Conservation (phyloP, 352 stramenopile genomes). For the Globisporangium megalacanthum region DNA sequence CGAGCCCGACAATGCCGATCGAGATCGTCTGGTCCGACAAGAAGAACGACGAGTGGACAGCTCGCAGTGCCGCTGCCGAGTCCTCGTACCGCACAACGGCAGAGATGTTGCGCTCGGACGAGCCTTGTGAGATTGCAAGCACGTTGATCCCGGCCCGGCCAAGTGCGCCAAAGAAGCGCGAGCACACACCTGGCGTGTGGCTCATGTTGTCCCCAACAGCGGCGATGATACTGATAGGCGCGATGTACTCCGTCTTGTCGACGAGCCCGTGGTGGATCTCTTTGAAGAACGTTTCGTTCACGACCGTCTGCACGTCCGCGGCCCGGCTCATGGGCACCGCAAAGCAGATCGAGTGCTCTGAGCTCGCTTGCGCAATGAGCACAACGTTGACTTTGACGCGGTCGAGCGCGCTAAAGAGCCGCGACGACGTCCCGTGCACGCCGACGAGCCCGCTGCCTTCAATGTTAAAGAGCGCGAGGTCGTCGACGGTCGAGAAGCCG, state of each 20-base stretch:
- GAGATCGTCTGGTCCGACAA: slow-evolving; percentile 91
- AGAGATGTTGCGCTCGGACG: slow-evolving; percentile 93
- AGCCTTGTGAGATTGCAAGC: slow-evolving; percentile 93
- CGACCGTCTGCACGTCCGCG: slow-evolving; percentile 58
- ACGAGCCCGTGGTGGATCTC: slow-evolving; percentile 83
- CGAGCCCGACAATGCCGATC: slow-evolving; percentile 88
- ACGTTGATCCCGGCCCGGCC: slow-evolving; percentile 94
- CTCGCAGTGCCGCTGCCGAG: slow-evolving; percentile 88
- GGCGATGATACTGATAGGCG: slow-evolving; percentile 93
- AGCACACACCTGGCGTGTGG: slow-evolving; percentile 87
- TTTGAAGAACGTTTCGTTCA: slow-evolving; percentile 86
- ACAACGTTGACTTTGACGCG: slow-evolving; percentile 91
- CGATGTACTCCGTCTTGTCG: slow-evolving; percentile 78
- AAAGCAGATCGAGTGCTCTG: slow-evolving; percentile 95
- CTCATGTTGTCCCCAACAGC: slow-evolving; percentile 95
- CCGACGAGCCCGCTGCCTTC: slow-evolving; percentile 95
- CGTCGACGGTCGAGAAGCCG: slow-evolving; percentile 92
- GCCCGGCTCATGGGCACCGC: slow-evolving; percentile 80
- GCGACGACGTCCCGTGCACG: slow-evolving; percentile 89
- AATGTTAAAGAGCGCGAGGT: slow-evolving; percentile 94
- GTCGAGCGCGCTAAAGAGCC: slow-evolving; percentile 92
- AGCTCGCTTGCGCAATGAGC: slow-evolving; percentile 92
- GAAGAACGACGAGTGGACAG: slow-evolving; percentile 94
- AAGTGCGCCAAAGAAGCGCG: slow-evolving; percentile 92
- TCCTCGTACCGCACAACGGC: slow-evolving; percentile 88